phyloP scores from a whole-genome alignment of 2,329 filamentous ascomycete species.

The Boeremia lycopersici region DNA sequence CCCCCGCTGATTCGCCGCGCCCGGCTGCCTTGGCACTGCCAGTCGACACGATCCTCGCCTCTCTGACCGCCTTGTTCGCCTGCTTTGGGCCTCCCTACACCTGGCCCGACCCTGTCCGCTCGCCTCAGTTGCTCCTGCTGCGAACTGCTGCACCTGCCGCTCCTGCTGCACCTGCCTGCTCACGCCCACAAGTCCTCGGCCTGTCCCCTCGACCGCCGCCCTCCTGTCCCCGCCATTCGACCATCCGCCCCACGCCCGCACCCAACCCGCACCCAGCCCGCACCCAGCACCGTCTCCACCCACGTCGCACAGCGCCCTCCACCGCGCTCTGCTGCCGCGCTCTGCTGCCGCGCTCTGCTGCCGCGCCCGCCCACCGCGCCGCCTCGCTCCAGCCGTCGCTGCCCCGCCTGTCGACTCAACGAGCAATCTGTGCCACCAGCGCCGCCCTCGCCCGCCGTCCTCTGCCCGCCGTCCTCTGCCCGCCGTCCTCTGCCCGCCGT shows the following conservation, averaged over 20 bases:
- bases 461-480: background rate
- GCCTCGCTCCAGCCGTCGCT: conserved; percentile 2
- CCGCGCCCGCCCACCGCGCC: conserved; percentile 5
- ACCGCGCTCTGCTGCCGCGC: no score
- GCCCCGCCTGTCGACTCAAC: conserved; percentile 31
- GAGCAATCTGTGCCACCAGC: conserved; percentile 35
- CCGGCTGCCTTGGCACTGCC: conserved; percentile 30
- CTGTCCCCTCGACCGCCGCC: conserved; percentile 8
- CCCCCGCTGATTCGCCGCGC: conserved; percentile 34
- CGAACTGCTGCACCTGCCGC: conserved; percentile 19
- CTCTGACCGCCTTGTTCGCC: conserved; percentile 37
- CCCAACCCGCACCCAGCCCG: no score
- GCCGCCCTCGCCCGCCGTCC: conserved; percentile 17
- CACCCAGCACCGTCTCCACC: conserved; percentile 22
- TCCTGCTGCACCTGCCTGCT: background rate
- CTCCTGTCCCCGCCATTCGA: conserved; percentile 37
- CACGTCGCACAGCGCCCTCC: conserved; percentile 24
- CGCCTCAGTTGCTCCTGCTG: conserved; percentile 24
- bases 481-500: no score
- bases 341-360: conserved; percentile 7
- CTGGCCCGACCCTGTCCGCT: conserved; percentile 22
- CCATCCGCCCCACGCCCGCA: conserved; percentile 30
- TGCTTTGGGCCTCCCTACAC: conserved; percentile 24
- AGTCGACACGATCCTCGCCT: conserved; percentile 26
- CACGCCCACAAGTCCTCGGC: conserved; percentile 12